A percentile compares a stretch with the other conserved stretches of the same genome.
These are phyloP conservation scores for Rhodofomes roseus DNA, from an alignment of 1,284 basidiomycete species.

Conservation along the genomic window DNA sequence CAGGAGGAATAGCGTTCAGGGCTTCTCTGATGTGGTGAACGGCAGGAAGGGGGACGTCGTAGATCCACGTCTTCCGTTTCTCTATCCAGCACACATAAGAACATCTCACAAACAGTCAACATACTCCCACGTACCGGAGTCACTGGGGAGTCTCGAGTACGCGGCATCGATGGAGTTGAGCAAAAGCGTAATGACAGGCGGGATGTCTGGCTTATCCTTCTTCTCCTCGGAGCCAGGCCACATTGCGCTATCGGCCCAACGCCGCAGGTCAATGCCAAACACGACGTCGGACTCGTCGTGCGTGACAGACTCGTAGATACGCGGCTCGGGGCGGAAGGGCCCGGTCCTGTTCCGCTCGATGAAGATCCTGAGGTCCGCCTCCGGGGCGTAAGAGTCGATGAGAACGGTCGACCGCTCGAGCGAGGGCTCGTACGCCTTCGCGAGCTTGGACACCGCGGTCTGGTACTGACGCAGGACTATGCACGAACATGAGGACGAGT, in stretches of 20 bases:
- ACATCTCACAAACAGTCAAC: background rate
- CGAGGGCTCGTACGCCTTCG: slow-evolving; percentile 59
- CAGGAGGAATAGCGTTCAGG: slow-evolving; percentile 70
- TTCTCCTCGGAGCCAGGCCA: slow-evolving; percentile 45
- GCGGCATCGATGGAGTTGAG: slow-evolving; percentile 62
- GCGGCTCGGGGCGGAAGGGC: slow-evolving; percentile 80
- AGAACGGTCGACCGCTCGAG: slow-evolving; percentile 70
- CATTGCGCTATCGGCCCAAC: slow-evolving; percentile 77
- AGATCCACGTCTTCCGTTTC: slow-evolving; percentile 90
- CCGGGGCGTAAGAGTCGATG: slow-evolving; percentile 81
- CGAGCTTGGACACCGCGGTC: slow-evolving; percentile 67
- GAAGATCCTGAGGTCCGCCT: slow-evolving; percentile 76
- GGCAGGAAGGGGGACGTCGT: slow-evolving; percentile 80
- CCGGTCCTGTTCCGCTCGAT: slow-evolving; percentile 90
- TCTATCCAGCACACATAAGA: slow-evolving; percentile 41
- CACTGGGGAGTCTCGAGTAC: slow-evolving; percentile 61
- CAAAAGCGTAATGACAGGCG: slow-evolving; percentile 72
- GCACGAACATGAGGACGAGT: slow-evolving; percentile 7
- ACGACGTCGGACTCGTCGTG: slow-evolving; percentile 81
- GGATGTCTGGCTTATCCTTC: slow-evolving; percentile 51
- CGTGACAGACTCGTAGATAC: slow-evolving; percentile 79
- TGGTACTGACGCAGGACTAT: slow-evolving; percentile 82
- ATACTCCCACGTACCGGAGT: slow-evolving; percentile 47
- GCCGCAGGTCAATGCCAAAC: slow-evolving; percentile 85
- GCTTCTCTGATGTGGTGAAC: slow-evolving; percentile 82